Conservation (phyloP, 2,329 filamentous ascomycete species). For the Fusarium clavum region DNA sequence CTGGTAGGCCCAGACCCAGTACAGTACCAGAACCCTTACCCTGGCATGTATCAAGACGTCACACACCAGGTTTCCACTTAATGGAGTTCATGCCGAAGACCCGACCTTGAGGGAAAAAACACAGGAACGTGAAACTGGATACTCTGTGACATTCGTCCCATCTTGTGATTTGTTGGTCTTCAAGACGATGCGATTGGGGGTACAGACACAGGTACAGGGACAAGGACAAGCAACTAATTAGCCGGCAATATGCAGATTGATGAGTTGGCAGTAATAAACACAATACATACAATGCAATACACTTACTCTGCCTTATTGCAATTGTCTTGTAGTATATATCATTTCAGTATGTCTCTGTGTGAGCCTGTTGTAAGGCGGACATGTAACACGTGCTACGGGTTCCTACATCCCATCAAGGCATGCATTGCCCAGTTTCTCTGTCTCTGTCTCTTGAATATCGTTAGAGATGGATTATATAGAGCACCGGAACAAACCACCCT, state of each 20-base stretch:
- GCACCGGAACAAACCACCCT: background rate
- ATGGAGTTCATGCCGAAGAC: slow-evolving; percentile 23
- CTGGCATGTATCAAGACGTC: slow-evolving; percentile 8
- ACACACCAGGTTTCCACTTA: slow-evolving; percentile 21
- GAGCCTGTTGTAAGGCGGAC: slow-evolving; percentile 4
- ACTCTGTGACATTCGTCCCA: slow-evolving; percentile 4
- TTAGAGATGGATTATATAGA: background rate
- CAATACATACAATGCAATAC: background rate
- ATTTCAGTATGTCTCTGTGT: background rate
- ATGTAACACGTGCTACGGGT: slow-evolving; percentile 6
- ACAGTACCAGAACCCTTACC: background rate
- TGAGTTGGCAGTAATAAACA: slow-evolving; percentile 12
- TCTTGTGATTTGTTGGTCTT: slow-evolving; percentile 15
- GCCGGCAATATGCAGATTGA: slow-evolving; percentile 23
- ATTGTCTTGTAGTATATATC: background rate
- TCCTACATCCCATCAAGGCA: slow-evolving; percentile 9
- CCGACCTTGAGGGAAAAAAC: background rate
- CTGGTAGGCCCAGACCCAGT: background rate
- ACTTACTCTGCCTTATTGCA: background rate
- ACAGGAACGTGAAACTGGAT: background rate
- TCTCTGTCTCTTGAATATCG: slow-evolving; percentile 1
- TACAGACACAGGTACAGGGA: background rate
- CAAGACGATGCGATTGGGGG: background rate
- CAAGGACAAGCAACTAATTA: background rate
- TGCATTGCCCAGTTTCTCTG: slow-evolving; percentile 4